Base-by-base conservation (phyloP, 345 rosid genomes). In the Adansonia digitata region DNA sequence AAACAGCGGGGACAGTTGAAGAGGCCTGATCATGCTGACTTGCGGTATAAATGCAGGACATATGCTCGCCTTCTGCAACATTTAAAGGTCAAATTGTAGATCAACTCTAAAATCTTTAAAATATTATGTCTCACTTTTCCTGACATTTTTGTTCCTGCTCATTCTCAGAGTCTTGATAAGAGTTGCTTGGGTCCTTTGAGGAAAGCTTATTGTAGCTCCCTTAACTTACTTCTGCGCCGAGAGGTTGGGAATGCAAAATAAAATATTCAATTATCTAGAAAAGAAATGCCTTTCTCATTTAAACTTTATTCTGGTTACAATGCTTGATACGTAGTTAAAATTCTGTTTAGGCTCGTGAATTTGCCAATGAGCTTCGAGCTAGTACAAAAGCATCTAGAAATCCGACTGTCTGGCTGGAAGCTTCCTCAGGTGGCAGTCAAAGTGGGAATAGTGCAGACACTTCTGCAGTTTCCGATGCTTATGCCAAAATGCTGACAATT, bases 1-100 rank as follows among this genome's bases (percentile, higher is more conserved):
- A 78, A 82, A 87, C 90, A 95, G 98, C 84, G 94, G 77, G 99
- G 98, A 39, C 98, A 95, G 83, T 84, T 95, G 81, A 95, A 95
- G 88, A 90, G 98, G 82, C 99, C 98, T 75, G 99, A 93, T 86
- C 99, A 95, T 86, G 98, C 98, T 69, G 99, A 95, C 75, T 88
- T 95, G 84, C 86, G 99, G 78, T 95, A 95, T 84, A 95, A 93
- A 84, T 95, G 99, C 86, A 86, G 99, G 85, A 93, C 97, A 77
- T 95, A 95, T 87, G 98, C 99, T 81, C 99, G 99, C 63, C 93
- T 95, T 76, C 85, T 95, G 75, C 98, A 93, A 82, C 98, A 93
- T 86, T 80, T 95, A 77, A 95, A 95, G 98, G 99, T 92, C 70
- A 69, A 49, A 45, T 49, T 37, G 69, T 75, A 61, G 34, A 73